Base-by-base conservation (phyloP, 2,329 filamentous ascomycete genomes). In the Nemania serpens region DNA sequence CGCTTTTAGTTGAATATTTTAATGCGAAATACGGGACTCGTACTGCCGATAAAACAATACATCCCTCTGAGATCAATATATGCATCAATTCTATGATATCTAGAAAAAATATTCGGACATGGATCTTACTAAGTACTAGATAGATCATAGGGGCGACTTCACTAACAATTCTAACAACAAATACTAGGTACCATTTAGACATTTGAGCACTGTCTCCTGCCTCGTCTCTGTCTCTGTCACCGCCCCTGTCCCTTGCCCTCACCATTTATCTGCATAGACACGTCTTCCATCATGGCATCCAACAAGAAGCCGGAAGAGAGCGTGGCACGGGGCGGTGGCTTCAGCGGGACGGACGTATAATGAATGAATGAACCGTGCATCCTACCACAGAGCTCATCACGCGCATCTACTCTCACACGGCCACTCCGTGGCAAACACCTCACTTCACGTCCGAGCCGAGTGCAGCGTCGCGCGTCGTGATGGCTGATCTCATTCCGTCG, bases 251-350 rank as follows among this genome's bases (percentile, higher is more conserved):
- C 7, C 18, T 25, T 5, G 22, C 11, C 11, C 13, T 17, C 13
- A 47, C 5, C 22, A 18, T 25, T 11, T 37, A 11, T n/a, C 3
- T n/a, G 20, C 39, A 55, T 22, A 33, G 11, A 48, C 18, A 22
- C 25, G 18, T 25, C 22, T 18, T 48, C 39, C 48, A 59, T 45
- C 22, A 68, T 70, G 68, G 66, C 64, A 7, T 64, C 65, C 6
- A 58, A 51, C 17, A 64, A 55, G 15, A 68, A 68, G 46, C 64
- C 67, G 13, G 66, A 64, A 13, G 66, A 65, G 52, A 70, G 69
- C 50, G 70, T 71, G 68, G 54, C 71, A 37, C 75, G 77, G 81
- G 80, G 79, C 65, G 81, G 82, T 64, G 76, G 81, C 61, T 84
- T 29, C 7, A 7, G 37, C n/a, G 37, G 37, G 3, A n/a, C 15